Percentiles rank a stretch among this genome's conserved stretches.
These are phyloP conservation scores for Ceratobasidium sp. DNA, from an alignment of 1,284 basidiomycete species.

Conservation along the genomic window DNA sequence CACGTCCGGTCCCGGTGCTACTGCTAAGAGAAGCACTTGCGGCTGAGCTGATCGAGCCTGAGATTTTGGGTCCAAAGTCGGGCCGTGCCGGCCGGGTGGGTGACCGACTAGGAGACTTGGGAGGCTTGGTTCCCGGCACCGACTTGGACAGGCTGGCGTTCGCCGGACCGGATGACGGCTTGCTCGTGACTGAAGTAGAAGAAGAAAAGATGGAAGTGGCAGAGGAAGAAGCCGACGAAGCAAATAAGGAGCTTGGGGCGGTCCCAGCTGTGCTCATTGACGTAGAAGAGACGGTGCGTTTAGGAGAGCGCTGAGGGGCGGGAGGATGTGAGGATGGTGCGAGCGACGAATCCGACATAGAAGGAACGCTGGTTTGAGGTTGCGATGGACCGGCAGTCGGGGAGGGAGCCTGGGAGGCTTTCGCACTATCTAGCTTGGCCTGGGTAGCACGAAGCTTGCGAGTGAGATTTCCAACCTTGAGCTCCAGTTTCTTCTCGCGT, in stretches of 20 bases:
- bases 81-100: conserved; percentile 11
- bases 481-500: conserved; percentile 37
- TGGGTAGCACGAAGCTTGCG: conserved; percentile 34
- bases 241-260: conserved; percentile 3
- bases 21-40: background rate
- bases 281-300: background rate
- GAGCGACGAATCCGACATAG: background rate
- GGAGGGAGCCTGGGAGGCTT: conserved; percentile 13
- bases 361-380: background rate
- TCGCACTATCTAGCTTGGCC: conserved; percentile 26
- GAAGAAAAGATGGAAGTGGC: conserved; percentile 18
- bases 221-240: conserved; percentile 1
- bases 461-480: conserved; percentile 40
- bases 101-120: too few species aligned
- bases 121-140: background rate
- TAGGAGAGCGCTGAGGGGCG: conserved; percentile 1
- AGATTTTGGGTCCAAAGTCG: conserved; percentile 16
- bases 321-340: background rate
- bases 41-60: background rate
- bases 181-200: background rate
- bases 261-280: background rate
- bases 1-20: conserved; percentile 9
- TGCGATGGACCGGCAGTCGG: background rate
- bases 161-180: background rate
- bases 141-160: conserved; percentile 5